phyloP scores from a whole-genome alignment of 2,329 filamentous ascomycete species.

The Bretziella fagacearum region DNA sequence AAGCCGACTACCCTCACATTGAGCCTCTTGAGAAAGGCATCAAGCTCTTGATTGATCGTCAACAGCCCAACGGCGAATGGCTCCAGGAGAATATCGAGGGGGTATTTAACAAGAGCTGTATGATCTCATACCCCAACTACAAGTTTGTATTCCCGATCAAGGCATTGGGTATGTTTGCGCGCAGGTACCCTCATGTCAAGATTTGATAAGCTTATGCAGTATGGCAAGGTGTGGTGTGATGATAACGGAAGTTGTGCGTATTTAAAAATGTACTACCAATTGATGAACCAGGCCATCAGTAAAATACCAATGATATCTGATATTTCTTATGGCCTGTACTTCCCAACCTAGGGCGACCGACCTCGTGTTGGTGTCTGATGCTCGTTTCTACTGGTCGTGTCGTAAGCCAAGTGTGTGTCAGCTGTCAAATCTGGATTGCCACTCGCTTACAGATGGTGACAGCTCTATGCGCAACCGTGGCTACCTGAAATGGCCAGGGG shows the following conservation, averaged over 20 bases:
- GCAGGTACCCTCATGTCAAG: constrained; percentile 49
- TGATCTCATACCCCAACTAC: constrained; percentile 99
- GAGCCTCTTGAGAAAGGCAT: constrained; percentile 58
- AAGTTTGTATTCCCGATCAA: constrained; percentile 94
- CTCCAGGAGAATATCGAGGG: constrained; percentile 89
- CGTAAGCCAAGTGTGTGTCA: neutral
- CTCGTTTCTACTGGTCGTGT: neutral
- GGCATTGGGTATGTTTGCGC: constrained; percentile 77
- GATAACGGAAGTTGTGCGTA: too few species aligned
- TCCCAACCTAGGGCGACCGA: neutral
- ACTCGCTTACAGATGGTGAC: neutral
- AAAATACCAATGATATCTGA: too few species aligned
- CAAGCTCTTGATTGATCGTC: constrained; percentile 65
- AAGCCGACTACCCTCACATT: constrained; percentile 63
- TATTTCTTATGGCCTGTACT: too few species aligned
- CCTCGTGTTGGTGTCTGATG: neutral
- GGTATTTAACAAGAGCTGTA: constrained; percentile 97
- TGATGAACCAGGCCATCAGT: too few species aligned
- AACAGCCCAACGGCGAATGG: constrained; percentile 86
- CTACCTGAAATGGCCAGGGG: neutral
- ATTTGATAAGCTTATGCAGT: constrained; percentile 20
- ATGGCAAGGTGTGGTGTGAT: too few species aligned
- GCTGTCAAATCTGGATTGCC: neutral
- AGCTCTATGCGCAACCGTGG: neutral
- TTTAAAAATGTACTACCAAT: too few species aligned